Evolutionary conservation across 768 basidiomycete genomes (phyloP).

Genomic region (Tulasnella sp.): DNA sequence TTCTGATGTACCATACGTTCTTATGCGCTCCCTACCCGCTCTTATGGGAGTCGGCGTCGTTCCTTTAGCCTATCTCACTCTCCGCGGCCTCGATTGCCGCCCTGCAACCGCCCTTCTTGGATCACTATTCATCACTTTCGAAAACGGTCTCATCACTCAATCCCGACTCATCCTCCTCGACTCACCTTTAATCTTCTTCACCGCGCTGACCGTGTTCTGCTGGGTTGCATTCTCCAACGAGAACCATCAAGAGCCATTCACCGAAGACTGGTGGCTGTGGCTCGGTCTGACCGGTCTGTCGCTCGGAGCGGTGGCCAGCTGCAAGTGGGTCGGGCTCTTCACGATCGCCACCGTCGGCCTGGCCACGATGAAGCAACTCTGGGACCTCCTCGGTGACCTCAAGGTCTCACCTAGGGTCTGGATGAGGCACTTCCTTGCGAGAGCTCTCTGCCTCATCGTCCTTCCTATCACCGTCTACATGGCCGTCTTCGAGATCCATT

Average conservation of each 20-base stretch:
- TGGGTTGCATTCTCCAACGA: slow-evolving; percentile 91
- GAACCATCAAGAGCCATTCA: slow-evolving; percentile 71
- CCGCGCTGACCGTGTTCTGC: slow-evolving; percentile 72
- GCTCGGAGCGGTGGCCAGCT: slow-evolving; percentile 84
- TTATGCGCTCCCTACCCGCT: slow-evolving; percentile 95
- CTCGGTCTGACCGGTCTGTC: slow-evolving; percentile 76
- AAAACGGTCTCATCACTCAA: slow-evolving; percentile 92
- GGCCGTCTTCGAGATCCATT: slow-evolving; percentile 94
- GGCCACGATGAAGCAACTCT: slow-evolving; percentile 75
- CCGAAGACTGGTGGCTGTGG: slow-evolving; percentile 86
- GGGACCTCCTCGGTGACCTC: slow-evolving; percentile 80
- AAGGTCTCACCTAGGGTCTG: slow-evolving; percentile 65
- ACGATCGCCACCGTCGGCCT: slow-evolving; percentile 91
- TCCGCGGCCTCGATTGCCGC: slow-evolving; percentile 85
- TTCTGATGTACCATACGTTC: slow-evolving; percentile 82
- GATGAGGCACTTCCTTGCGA: slow-evolving; percentile 74
- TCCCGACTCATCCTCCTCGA: slow-evolving; percentile 96
- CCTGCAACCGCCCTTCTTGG: slow-evolving; percentile 87
- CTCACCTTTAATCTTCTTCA: slow-evolving; percentile 97
- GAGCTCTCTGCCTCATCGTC: slow-evolving; percentile 80
- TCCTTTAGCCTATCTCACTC: slow-evolving; percentile 84
- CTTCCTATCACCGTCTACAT: slow-evolving; percentile 87
- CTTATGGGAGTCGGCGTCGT: slow-evolving; percentile 78
- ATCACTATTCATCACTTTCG: slow-evolving; percentile 85
- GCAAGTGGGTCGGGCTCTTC: slow-evolving; percentile 98